These are phyloP conservation scores for Fragilaria crotonensis DNA, from an alignment of 108 stramenopile species.

Conservation along the genomic window DNA sequence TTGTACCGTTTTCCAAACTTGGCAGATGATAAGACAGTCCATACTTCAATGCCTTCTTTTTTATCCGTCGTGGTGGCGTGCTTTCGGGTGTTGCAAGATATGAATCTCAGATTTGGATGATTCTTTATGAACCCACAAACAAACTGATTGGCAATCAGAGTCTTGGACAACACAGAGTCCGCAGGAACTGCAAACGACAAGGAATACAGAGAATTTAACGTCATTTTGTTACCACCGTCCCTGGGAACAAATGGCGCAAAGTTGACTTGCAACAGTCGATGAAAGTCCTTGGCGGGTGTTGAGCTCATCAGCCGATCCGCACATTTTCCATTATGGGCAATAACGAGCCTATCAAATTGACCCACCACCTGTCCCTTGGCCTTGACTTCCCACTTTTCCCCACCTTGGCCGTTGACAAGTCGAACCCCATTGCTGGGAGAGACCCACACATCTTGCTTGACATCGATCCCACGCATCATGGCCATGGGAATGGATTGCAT, in stretches of 20 bases:
- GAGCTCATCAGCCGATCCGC: slow-evolving; percentile 80
- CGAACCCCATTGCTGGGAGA: slow-evolving; percentile 70
- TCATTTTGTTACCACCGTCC: slow-evolving; percentile 70
- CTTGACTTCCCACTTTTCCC: slow-evolving; percentile 45
- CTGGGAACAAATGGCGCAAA: slow-evolving; percentile 59
- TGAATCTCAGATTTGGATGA: slow-evolving; percentile 45
- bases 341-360: slow-evolving; percentile 57
- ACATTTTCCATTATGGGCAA: slow-evolving; percentile 89
- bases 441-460: slow-evolving; percentile 80
- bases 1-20: slow-evolving; percentile 71
- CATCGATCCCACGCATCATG: slow-evolving; percentile 24
- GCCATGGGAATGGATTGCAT: slow-evolving; percentile 46
- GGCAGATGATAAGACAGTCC: slow-evolving; percentile 70
- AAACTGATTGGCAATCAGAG: slow-evolving; percentile 19
- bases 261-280: slow-evolving; percentile 53
- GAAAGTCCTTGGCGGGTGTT: slow-evolving; percentile 68
- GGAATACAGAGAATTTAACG: slow-evolving; percentile 69
- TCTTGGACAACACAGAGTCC: slow-evolving; percentile 16
- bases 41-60: slow-evolving; percentile 45
- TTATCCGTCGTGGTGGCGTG: slow-evolving; percentile 18
- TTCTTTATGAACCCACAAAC: slow-evolving; percentile 54
- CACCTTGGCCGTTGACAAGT: slow-evolving; percentile 15
- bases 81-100: slow-evolving; percentile 65
- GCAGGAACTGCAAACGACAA: slow-evolving; percentile 42
- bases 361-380: slow-evolving; percentile 47